Conservation (phyloP, 306 rosid species). For the Senna siamea region DNA sequence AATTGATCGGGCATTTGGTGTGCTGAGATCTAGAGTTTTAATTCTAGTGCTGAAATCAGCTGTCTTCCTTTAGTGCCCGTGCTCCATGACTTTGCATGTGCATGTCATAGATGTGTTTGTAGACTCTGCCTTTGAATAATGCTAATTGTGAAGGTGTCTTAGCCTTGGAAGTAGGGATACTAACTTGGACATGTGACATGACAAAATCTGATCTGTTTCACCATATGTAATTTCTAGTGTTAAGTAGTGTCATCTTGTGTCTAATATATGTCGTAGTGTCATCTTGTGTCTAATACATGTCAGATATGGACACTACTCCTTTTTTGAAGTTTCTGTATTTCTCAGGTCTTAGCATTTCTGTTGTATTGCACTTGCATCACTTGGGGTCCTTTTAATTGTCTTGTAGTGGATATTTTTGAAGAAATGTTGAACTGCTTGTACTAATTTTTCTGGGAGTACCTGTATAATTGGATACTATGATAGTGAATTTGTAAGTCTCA, state of each 20-base stretch:
- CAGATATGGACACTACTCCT: too few relatives aligned
- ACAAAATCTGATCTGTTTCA: too few relatives aligned
- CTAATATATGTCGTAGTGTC: too few relatives aligned
- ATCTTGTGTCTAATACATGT: too few relatives aligned
- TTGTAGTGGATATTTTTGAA: not conserved
- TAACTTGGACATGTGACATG: too few relatives aligned
- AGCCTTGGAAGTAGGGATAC: too few relatives aligned
- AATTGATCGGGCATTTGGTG: not conserved
- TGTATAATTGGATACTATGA: slow-evolving; percentile 1
- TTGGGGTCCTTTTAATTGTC: not conserved
- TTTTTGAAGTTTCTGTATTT: too few relatives aligned
- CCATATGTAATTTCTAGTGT: too few relatives aligned
- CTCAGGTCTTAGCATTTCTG: not conserved
- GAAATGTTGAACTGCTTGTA: too few relatives aligned
- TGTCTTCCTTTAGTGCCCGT: not conserved
- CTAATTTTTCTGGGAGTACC: not conserved
- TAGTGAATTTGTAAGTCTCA: not conserved
- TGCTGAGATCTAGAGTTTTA: not conserved
- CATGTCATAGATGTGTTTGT: not conserved
- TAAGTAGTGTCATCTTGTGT: too few relatives aligned
- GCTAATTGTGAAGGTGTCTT: not conserved
- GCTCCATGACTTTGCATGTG: slow-evolving; percentile 2
- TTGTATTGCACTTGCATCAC: not conserved
- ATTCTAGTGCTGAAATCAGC: too few relatives aligned
- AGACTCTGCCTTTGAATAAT: not conserved